Evolutionary conservation across 345 rosid species (phyloP).

Genomic region (Garcia nutans): DNA sequence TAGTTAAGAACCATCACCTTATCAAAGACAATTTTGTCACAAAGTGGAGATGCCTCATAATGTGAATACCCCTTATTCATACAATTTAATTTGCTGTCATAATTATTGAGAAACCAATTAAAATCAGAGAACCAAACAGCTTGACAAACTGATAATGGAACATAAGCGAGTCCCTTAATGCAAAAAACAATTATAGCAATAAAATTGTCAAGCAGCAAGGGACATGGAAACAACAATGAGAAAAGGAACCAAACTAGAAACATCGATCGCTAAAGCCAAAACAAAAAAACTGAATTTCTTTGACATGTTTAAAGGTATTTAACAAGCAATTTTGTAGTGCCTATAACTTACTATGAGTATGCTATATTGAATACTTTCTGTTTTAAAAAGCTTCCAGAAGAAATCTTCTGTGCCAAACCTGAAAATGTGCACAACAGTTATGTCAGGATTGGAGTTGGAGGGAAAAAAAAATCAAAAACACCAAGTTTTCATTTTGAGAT

Average conservation of each 20-base stretch:
- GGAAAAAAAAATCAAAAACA: background rate
- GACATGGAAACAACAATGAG: background rate
- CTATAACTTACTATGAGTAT: conserved; percentile 60
- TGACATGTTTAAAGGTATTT: background rate
- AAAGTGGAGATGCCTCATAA: conserved; percentile 73
- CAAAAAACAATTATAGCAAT: background rate
- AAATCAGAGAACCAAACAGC: conserved; percentile 4
- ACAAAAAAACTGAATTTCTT: background rate
- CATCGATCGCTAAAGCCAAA: too few species aligned
- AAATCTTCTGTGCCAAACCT: conserved; percentile 84
- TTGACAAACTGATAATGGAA: background rate
- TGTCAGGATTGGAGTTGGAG: conserved; percentile 3
- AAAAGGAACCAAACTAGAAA: background rate
- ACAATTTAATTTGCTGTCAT: conserved; percentile 58
- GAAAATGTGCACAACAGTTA: conserved; percentile 23
- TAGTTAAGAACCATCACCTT: conserved; percentile 48
- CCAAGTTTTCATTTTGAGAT: background rate
- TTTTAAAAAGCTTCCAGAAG: conserved; percentile 61
- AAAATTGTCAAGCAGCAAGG: background rate
- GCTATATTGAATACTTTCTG: conserved; percentile 69
- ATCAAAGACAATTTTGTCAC: conserved; percentile 82
- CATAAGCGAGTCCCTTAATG: background rate
- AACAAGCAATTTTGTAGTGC: background rate
- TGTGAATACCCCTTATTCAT: conserved; percentile 64
- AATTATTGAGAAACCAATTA: conserved; percentile 12